These are phyloP conservation scores for Sphagnum contortum DNA, from an alignment of 225 moss, liverwort and hornwort genomes.

Conservation along the genomic window DNA sequence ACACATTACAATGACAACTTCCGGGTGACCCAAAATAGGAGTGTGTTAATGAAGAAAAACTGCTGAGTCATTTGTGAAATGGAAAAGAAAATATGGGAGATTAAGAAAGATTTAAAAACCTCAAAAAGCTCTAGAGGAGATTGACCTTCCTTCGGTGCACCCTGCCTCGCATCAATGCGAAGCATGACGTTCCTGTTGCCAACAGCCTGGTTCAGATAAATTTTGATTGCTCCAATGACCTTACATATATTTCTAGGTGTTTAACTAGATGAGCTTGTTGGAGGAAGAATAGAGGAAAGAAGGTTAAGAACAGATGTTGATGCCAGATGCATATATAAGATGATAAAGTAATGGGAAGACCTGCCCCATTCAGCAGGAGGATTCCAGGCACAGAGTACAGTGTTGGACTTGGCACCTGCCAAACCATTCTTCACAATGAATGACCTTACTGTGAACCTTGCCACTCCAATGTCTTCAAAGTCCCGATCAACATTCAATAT, in stretches of 20 bases:
- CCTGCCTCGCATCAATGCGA: constrained; percentile 82
- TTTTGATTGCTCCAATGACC: too few species aligned
- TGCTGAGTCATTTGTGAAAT: too few species aligned
- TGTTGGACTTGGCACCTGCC: constrained; percentile 66
- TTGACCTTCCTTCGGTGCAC: constrained; percentile 83
- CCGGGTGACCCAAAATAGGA: too few species aligned
- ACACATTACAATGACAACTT: too few species aligned
- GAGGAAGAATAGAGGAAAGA: too few species aligned
- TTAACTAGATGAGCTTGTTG: too few species aligned
- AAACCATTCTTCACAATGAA: constrained; percentile 84
- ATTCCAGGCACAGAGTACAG: constrained; percentile 89
- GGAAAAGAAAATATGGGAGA: too few species aligned
- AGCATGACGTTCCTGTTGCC: constrained; percentile 69
- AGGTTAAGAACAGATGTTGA: too few species aligned
- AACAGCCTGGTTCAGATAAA: too few species aligned
- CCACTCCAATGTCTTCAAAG: constrained; percentile 86
- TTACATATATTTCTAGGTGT: too few species aligned
- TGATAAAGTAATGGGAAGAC: background rate
- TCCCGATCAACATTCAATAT: constrained; percentile 70
- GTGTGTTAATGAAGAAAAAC: too few species aligned
- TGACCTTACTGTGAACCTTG: constrained; percentile 76
- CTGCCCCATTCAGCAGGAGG: constrained; percentile 88
- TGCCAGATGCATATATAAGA: background rate
- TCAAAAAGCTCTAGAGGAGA: constrained; percentile 90
- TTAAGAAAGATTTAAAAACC: constrained; percentile 13